Evolutionary conservation across 345 rosid genomes (phyloP), one percentile per base, ranked within the genome.

Genomic region (Corchorus olitorius): DNA sequence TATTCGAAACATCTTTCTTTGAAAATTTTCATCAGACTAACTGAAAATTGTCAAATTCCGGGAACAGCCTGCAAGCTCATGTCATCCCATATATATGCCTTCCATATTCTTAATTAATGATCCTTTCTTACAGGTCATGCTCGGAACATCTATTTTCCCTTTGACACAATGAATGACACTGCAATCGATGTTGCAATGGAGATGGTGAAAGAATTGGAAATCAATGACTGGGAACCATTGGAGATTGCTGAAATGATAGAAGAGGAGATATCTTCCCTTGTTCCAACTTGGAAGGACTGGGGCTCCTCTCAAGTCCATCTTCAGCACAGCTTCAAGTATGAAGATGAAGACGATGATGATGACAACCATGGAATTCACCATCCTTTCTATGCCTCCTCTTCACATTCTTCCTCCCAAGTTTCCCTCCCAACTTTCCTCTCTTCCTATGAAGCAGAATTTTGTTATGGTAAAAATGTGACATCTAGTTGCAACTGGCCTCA

Each of bases 161-260:
- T 88, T 64, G 89, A 91, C 82, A 86, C 89, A 41, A 65, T 80
- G 75, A 89, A 84, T 2, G 99, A 95, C 82, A 93, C 94, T 43
- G 84, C 99, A 13, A 79, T 83, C 3, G 92, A 89, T 61, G 99
- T 95, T 20, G 99, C 98, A 1, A 33, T 84, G 78, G 99, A 95
- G 84, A 95, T 95, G 99, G 98, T 95, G 77, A 89, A 89, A 69
- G 97, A 91, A 81, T 76, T 95, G 81, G 93, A 90, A 68, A 95
- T 95, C 41, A 67, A 77, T 8, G 93, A 91, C 62, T 88, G 89
- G 94, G 93, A 93, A 56, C 93, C 97, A 1, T 4, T 77, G 59
- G 94, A 90, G 76, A 91, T 93, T 27, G 90, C 99, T 13, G 82
- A 83, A 46, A 93, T 90, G 96, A 95, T 93, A 60, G 98, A 91